Base-by-base conservation (phyloP, 768 basidiomycete genomes). In the Mrakia frigida region DNA sequence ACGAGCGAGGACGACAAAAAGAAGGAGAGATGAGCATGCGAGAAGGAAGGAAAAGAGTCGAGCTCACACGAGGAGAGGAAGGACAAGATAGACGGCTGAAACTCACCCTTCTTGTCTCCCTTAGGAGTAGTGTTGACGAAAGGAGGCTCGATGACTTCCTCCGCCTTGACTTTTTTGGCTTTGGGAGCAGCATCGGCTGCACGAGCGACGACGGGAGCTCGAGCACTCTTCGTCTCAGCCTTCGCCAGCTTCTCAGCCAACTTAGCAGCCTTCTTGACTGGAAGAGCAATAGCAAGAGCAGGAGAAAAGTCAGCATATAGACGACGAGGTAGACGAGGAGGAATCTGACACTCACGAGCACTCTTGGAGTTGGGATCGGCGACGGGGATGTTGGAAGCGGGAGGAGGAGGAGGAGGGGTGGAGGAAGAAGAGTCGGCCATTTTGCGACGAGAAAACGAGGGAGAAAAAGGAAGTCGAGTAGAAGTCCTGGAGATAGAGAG, bases 21-120 rank as follows among this genome's bases (percentile, higher is more conserved):
- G 35, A 39, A 25, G 31, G 37, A 33, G 18, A 35, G 21, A 21
- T 39, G n/a, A 67, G 46, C 28, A 21, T 7, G 23, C 28, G 35
- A 25, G 72, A 10, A 13, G 6, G 52, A 56, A 52, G n/a, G 31
- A 16, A 13, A 39, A 10, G 60, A 50, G 61, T 25, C 16, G 31
- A 73, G 75, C 41, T 65, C 43, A 69, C 33, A 33, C 18, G 31
- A 70, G 50, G 7, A n/a, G 46, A 2, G 13, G 46, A 50, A 50
- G 46, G 18, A 18, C 18, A 3, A 6, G 5, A 18, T 1, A 50
- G 46, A n/a, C n/a, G 1, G 50, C 9, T 52, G 18, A 7, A 31
- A 67, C 41, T 52, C 14, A 92, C 95, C 94, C 85, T 98, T 98
- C 87, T 98, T 98, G 82, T 96, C 87, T 56, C 96, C 97, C 81